Evolutionary conservation across 495 filamentous ascomycete genomes (phyloP).

Genomic region (Mytilinidion resinicola): DNA sequence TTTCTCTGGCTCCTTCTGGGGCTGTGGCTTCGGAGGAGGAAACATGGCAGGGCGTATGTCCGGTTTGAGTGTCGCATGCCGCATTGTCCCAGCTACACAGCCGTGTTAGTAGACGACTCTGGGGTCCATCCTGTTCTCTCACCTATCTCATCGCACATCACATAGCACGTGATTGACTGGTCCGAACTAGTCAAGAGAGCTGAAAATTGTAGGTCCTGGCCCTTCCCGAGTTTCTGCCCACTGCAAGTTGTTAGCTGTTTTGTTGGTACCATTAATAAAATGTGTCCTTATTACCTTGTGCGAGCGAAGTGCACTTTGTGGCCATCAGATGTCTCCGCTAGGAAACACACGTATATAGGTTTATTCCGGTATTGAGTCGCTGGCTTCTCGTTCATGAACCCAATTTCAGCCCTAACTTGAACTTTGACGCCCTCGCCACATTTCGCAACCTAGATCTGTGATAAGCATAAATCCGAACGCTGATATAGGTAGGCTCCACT

Average conservation of each 20-base stretch:
- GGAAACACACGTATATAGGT: conserved; percentile 61
- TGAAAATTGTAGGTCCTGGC: conserved; percentile 55
- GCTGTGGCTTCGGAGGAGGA: conserved; percentile 29
- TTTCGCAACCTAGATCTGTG: conserved; percentile 36
- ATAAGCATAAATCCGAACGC: background rate
- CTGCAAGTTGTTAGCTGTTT: conserved; percentile 38
- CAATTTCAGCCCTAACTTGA: conserved; percentile 61
- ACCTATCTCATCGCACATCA: conserved; percentile 87
- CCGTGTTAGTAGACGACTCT: background rate
- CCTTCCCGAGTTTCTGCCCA: conserved; percentile 59
- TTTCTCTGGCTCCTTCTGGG: conserved; percentile 2
- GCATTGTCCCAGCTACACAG: conserved; percentile 64
- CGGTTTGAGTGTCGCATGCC: conserved; percentile 55
- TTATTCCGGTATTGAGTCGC: conserved; percentile 56
- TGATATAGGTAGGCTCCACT: conserved; percentile 3
- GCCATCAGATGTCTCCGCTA: conserved; percentile 73
- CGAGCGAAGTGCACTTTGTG: conserved; percentile 71
- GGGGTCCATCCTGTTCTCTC: conserved; percentile 11
- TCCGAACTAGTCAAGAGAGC: conserved; percentile 49
- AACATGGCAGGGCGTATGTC: conserved; percentile 55
- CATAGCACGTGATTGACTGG: conserved; percentile 62
- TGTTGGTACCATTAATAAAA: too few relatives aligned
- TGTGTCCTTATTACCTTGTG: conserved; percentile 44
- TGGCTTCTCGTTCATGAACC: conserved; percentile 63
- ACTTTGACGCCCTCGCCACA: conserved; percentile 46